phyloP scores from a whole-genome alignment of 495 filamentous ascomycete genomes.

The Aspergillus incahuasiensis region DNA sequence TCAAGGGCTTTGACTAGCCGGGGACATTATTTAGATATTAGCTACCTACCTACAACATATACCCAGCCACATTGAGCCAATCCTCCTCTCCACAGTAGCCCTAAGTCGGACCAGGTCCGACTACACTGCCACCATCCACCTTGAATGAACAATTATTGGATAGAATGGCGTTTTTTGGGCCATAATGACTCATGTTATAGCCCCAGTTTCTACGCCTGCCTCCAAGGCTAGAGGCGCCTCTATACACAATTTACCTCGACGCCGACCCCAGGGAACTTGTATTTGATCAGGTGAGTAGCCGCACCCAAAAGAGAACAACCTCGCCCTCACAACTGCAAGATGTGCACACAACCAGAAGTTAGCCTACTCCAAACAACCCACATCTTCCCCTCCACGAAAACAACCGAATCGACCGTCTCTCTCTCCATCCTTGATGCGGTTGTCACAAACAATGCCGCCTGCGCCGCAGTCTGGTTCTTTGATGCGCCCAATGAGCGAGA shows the following conservation, averaged over 20 bases:
- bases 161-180: not conserved
- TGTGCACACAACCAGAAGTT: not conserved
- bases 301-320: not conserved
- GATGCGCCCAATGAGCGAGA: conserved; percentile 9
- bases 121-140: not conserved
- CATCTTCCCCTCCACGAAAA: conserved; percentile 9
- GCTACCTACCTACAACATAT: conserved; percentile 4
- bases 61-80: not conserved
- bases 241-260: too few relatives aligned
- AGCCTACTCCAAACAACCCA: not conserved
- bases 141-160: not conserved
- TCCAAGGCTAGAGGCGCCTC: too few relatives aligned
- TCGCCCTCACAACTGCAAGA: not conserved
- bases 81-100: not conserved
- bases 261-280: too few relatives aligned
- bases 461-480: conserved; percentile 27
- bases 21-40: not conserved
- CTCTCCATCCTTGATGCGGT: conserved; percentile 33
- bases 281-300: too few relatives aligned
- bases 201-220: not conserved
- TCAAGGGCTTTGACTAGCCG: conserved; percentile 39
- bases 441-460: conserved; percentile 19
- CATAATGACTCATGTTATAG: not conserved
- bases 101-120: not conserved
- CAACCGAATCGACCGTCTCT: conserved; percentile 1